These are phyloP conservation scores for Trapa bicornis DNA, from an alignment of 345 rosid genomes.

Conservation along the genomic window DNA sequence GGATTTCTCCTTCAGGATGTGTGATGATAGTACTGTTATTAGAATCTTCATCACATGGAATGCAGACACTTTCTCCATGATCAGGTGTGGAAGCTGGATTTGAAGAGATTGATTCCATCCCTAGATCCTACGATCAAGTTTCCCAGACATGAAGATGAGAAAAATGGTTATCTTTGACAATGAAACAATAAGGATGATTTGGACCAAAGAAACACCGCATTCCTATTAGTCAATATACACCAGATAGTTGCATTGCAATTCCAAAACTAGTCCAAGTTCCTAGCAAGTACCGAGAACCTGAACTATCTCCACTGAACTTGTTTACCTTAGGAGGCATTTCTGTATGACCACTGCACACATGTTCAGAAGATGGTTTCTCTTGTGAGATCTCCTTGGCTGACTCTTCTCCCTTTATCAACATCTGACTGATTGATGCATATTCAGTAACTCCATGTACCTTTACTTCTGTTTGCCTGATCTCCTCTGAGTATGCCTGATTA, in stretches of 20 bases:
- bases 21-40: not conserved
- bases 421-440: not conserved
- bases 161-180: not conserved
- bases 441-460: not conserved
- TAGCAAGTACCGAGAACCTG: not conserved
- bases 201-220: too few relatives aligned
- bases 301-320: not conserved
- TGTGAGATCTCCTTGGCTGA: not conserved
- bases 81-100: not conserved
- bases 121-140: conserved; percentile 1
- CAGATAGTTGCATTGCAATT: not conserved
- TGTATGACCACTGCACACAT: too few relatives aligned
- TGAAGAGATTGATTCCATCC: not conserved
- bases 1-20: not conserved
- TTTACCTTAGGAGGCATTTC: not conserved
- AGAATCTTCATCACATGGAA: not conserved
- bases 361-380: not conserved
- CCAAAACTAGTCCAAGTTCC: not conserved
- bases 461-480: not conserved
- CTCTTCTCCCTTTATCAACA: not conserved
- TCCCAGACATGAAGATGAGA: not conserved
- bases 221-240: too few relatives aligned
- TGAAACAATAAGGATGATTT: too few relatives aligned
- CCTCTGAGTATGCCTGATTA: not conserved
- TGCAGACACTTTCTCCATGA: conserved; percentile 7